These are phyloP conservation scores for Bipolaris victoriae DNA, from an alignment of 2,329 filamentous ascomycete species.

Conservation along the genomic window DNA sequence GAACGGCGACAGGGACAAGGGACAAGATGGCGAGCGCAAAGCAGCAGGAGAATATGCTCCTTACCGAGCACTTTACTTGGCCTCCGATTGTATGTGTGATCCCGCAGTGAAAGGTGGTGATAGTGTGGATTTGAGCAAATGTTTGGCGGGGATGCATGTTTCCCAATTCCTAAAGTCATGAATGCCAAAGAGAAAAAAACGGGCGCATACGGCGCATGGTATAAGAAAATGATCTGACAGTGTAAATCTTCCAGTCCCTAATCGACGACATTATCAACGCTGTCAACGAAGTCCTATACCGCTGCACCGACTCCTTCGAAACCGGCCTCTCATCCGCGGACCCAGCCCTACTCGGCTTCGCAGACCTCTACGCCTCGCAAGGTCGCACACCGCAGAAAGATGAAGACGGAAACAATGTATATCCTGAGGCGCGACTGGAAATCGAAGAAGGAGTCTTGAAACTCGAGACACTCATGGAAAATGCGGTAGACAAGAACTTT, in stretches of 20 bases:
- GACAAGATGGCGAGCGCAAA: conserved; percentile 51
- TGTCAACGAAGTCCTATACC: conserved; percentile 90
- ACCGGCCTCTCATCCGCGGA: conserved; percentile 76
- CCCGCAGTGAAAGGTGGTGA: background rate
- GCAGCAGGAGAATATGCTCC: conserved; percentile 64
- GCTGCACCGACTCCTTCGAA: conserved; percentile 86
- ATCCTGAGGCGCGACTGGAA: conserved; percentile 66
- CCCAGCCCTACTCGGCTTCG: conserved; percentile 82
- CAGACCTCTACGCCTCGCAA: conserved; percentile 54
- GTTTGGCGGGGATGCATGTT: no score
- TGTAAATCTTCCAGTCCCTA: conserved; percentile 66
- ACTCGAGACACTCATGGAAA: conserved; percentile 58
- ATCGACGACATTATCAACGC: conserved; percentile 98
- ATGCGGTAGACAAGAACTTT: conserved; percentile 58
- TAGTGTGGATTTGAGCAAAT: background rate
- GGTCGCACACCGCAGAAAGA: conserved; percentile 52
- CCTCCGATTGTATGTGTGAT: conserved; percentile 76
- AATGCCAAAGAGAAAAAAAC: no score
- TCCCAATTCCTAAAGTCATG: background rate
- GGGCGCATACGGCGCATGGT: background rate
- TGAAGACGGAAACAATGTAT: conserved; percentile 51
- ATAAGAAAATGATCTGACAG: no score
- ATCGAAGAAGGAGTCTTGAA: conserved; percentile 77
- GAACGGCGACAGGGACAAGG: background rate
- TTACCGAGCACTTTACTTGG: conserved; percentile 96